These are phyloP conservation scores for Pyrrhoderma lamaoense DNA, from an alignment of 1,284 basidiomycete genomes.

Conservation along the genomic window DNA sequence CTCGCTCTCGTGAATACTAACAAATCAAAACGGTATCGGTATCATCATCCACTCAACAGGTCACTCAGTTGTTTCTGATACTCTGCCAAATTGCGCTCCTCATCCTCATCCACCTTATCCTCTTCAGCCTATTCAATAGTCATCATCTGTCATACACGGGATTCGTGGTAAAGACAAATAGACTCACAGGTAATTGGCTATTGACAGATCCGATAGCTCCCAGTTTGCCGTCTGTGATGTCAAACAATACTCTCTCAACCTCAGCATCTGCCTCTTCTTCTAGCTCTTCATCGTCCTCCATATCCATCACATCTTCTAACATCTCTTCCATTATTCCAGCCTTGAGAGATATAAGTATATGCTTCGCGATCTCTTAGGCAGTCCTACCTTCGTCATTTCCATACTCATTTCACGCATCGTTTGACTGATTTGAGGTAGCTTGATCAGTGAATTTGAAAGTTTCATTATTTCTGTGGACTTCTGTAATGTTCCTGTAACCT, in stretches of 20 bases:
- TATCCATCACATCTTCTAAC: conserved; percentile 79
- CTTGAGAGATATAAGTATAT: conserved; percentile 32
- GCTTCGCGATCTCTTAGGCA: background rate
- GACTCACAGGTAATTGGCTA: conserved; percentile 72
- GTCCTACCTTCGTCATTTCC: conserved; percentile 93
- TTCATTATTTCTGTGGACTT: conserved; percentile 99
- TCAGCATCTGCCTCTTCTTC: conserved; percentile 97
- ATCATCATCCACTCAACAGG: conserved; percentile 58
- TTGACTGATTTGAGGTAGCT: conserved; percentile 86
- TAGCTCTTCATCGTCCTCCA: conserved; percentile 90
- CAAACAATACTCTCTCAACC: conserved; percentile 94
- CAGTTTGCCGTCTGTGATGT: conserved; percentile 93
- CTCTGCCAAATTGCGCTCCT: conserved; percentile 77
- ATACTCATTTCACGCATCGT: conserved; percentile 97
- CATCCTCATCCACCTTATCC: conserved; percentile 65
- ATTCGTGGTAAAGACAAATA: background rate
- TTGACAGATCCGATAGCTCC: conserved; percentile 74
- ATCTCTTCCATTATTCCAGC: conserved; percentile 93
- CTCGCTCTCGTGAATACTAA: no score
- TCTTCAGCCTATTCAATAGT: conserved; percentile 37
- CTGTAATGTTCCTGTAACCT: conserved; percentile 94
- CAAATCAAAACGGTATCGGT: no score
- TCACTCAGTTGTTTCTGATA: conserved; percentile 84
- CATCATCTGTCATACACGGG: background rate
- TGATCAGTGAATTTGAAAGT: conserved; percentile 87